Evolutionary conservation across 1,284 basidiomycete genomes (phyloP), one percentile per base, ranked within the genome.

Genomic region (Ceratorhiza oryzae-sativae): DNA sequence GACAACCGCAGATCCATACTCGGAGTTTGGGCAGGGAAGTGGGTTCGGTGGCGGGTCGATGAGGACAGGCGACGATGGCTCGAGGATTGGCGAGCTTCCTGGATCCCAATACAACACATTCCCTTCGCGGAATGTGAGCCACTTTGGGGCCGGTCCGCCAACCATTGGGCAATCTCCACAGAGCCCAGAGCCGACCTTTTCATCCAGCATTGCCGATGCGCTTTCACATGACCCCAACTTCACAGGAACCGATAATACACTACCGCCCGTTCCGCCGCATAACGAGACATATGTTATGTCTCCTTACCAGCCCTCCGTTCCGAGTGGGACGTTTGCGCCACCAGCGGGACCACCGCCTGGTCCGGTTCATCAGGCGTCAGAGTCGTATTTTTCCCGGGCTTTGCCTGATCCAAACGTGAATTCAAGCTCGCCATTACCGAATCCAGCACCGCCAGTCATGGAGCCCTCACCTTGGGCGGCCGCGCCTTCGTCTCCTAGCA

Each of bases 141-240:
- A 79, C 79, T 59, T 81, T 81, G 25, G 82, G n/a, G 56, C 27
- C n/a, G 70, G 84, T 23, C 84, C 85, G 61, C 79, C 53, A n/a
- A 3, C 41, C 61, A 23, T 65, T 25, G 49, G 73, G 39, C 48
- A 51, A 12, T 34, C 48, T 25, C 27, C 34, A 9, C 63, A 58
- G 20, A 36, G 55, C 25, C 71, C 55, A n/a, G 46, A 53, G 49
- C 56, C 67, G 41, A 68, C 62, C 15, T 61, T 72, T 62, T 51
- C 27, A 70, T 15, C 46, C 56, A 30, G 71, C 72, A 61, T 70
- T 49, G 42, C 61, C 56, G 42, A 70, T 25, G 67, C 67, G 2
- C 53, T 70, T 18, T 12, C 67, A 1, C 53, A 36, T 30, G 67
- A 70, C 15, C 67, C 67, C 41, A n/a, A 25, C 32, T 59, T 70